These are phyloP conservation scores for Teunomyces cretensis DNA, from an alignment of 805 yeast species.

Conservation along the genomic window DNA sequence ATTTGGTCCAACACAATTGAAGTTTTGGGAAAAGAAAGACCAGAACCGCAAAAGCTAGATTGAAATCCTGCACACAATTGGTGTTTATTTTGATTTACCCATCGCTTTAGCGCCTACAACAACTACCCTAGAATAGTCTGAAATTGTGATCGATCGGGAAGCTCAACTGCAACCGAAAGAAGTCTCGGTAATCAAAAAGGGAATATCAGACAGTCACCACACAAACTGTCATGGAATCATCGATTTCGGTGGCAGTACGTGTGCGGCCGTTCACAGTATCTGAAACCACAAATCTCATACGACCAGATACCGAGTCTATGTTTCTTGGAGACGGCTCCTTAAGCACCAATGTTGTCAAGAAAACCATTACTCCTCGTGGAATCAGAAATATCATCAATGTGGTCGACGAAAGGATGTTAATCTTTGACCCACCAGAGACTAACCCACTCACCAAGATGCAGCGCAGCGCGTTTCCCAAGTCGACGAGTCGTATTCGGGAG, in stretches of 20 bases:
- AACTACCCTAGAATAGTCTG: neutral
- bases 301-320: slow-evolving; percentile 34
- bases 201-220: too few relatives aligned
- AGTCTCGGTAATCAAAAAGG: too few relatives aligned
- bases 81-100: neutral
- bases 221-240: slow-evolving; percentile 41
- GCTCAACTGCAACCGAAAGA: neutral
- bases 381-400: slow-evolving; percentile 72
- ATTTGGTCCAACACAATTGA: too few relatives aligned
- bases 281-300: slow-evolving; percentile 52
- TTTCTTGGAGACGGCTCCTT: slow-evolving; percentile 60
- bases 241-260: slow-evolving; percentile 75
- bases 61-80: neutral
- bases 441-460: slow-evolving; percentile 60
- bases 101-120: neutral
- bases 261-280: slow-evolving; percentile 75
- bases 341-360: slow-evolving; percentile 15
- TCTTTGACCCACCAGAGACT: slow-evolving; percentile 80
- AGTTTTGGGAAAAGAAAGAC: too few relatives aligned
- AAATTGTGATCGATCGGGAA: neutral
- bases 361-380: slow-evolving; percentile 42
- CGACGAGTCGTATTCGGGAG: slow-evolving; percentile 57
- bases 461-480: slow-evolving; percentile 39
- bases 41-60: neutral
- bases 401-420: slow-evolving; percentile 81